Evolutionary conservation across 73 alveolate species (phyloP).

Genomic region (Uronychia setigera): DNA sequence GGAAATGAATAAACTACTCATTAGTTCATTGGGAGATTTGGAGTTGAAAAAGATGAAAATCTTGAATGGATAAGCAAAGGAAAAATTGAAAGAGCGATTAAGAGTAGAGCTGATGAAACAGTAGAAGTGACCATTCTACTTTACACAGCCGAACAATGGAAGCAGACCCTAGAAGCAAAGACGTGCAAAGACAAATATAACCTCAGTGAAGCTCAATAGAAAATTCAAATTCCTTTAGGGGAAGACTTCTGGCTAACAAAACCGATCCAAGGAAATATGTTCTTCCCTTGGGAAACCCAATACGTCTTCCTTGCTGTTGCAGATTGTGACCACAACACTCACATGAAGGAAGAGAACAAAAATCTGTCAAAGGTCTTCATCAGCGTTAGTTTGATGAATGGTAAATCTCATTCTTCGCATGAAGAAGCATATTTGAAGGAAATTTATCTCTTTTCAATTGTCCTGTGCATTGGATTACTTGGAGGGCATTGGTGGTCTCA

Average conservation of each 20-base stretch:
- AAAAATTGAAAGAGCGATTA: too few species aligned
- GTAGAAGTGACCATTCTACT: too few species aligned
- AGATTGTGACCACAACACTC: too few species aligned
- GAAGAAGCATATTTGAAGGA: not conserved
- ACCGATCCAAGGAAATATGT: not conserved
- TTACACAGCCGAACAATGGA: not conserved
- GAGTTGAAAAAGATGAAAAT: not conserved
- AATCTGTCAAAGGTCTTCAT: not conserved
- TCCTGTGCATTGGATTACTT: not conserved
- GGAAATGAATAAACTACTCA: not conserved
- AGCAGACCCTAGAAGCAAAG: not conserved
- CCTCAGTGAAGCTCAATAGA: too few species aligned
- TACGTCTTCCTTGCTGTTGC: not conserved
- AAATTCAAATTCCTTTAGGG: too few species aligned
- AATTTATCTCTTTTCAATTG: not conserved
- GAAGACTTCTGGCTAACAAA: too few species aligned
- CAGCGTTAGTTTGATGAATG: not conserved
- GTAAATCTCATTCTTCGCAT: not conserved
- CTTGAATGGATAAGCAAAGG: too few species aligned
- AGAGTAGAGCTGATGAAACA: too few species aligned
- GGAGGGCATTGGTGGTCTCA: not conserved
- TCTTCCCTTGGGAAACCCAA: not conserved
- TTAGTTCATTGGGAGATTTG: not conserved
- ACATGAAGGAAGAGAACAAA: not conserved
- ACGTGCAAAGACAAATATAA: not conserved